Evolutionary conservation across 2,329 filamentous ascomycete genomes (phyloP).

Genomic region (Claviceps africana): DNA sequence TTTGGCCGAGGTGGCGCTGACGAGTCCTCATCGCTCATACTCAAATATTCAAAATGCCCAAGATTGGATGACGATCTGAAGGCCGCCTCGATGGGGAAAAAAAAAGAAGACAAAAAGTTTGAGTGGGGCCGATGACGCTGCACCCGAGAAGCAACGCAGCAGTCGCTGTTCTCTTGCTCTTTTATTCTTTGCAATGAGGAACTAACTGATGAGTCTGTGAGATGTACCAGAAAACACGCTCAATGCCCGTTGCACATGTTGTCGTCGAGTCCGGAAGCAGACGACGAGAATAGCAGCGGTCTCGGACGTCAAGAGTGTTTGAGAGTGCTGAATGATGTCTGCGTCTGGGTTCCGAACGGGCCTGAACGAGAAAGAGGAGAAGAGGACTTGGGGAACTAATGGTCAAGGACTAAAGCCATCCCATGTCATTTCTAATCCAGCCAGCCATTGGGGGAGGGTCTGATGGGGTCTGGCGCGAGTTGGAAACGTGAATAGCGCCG

Average conservation of each 20-base stretch:
- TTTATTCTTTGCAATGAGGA: background rate
- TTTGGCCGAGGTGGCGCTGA: constrained; percentile 29
- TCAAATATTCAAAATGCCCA: background rate
- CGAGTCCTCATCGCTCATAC: constrained; percentile 4
- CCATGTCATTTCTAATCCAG: background rate
- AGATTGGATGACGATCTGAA: background rate
- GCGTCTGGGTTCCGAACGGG: background rate
- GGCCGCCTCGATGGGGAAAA: background rate
- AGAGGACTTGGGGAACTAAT: background rate
- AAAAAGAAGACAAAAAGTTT: background rate
- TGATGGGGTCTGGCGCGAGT: background rate
- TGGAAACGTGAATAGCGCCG: background rate
- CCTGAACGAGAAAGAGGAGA: background rate
- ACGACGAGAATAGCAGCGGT: background rate
- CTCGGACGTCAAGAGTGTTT: background rate
- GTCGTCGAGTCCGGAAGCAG: background rate
- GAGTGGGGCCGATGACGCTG: background rate
- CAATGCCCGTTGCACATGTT: background rate
- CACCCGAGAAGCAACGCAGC: background rate
- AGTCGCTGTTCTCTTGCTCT: background rate
- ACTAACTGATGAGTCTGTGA: background rate
- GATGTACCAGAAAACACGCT: background rate
- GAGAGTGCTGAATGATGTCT: background rate
- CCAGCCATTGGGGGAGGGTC: background rate
- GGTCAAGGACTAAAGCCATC: background rate